Evolutionary conservation across 129 eudicot genomes (phyloP).

Genomic region (Lonicera japonica): DNA sequence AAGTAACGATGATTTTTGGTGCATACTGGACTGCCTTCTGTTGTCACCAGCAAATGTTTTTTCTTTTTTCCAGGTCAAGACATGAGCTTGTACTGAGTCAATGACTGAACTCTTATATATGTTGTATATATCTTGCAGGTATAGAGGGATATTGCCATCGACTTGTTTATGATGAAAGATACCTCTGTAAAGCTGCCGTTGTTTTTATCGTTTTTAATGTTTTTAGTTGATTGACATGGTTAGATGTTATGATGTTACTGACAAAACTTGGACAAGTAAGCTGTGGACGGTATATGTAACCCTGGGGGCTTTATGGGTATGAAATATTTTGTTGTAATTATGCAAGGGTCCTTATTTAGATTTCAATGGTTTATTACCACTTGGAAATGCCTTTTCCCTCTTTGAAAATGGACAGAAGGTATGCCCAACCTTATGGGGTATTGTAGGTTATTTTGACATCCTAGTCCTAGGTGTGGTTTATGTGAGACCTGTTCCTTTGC

Average conservation of each 20-base stretch:
- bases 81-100: background rate
- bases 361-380: conserved; percentile 18
- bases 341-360: conserved; percentile 25
- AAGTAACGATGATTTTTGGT: too few relatives aligned
- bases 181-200: conserved; percentile 21
- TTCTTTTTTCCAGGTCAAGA: background rate
- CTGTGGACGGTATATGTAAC: background rate
- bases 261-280: conserved; percentile 9
- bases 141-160: conserved; percentile 19
- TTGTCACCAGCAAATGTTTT: too few relatives aligned
- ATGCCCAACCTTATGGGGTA: too few relatives aligned
- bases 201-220: conserved; percentile 1
- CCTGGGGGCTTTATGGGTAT: conserved; percentile 13
- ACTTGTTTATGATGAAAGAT: conserved; percentile 25
- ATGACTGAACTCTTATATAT: background rate
- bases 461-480: too few relatives aligned
- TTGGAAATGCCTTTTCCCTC: conserved; percentile 34
- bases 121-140: conserved; percentile 27
- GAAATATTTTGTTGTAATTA: conserved; percentile 29
- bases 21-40: too few relatives aligned
- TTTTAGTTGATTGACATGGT: conserved; percentile 9
- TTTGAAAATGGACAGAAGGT: conserved; percentile 19
- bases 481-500: too few relatives aligned
- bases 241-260: conserved; percentile 20
- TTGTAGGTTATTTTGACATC: too few relatives aligned